phyloP scores from a whole-genome alignment of 805 yeast species.

The Cyberlindnera mrakii region DNA sequence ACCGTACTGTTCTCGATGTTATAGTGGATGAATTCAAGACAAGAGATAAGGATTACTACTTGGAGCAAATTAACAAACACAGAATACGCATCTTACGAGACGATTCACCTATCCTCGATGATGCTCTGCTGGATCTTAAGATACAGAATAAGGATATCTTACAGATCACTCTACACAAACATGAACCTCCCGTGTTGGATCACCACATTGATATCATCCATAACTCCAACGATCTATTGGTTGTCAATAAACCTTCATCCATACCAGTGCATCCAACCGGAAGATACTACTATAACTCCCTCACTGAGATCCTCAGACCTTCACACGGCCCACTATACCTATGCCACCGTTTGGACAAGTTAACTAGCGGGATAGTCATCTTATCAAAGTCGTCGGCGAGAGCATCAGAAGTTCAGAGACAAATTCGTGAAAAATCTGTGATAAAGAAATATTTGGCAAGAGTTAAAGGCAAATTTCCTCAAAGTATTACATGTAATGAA shows the following conservation, averaged over 20 bases:
- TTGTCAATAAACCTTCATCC: constrained; percentile 89
- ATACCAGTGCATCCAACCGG: constrained; percentile 97
- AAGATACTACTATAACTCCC: constrained; percentile 63
- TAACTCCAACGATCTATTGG: constrained; percentile 56
- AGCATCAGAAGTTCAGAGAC: constrained; percentile 53
- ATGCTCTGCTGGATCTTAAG: constrained; percentile 4
- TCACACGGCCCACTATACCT: constrained; percentile 43
- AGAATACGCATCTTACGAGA: constrained; percentile 8
- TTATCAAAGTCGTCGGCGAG: constrained; percentile 10
- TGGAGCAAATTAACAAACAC: constrained; percentile 6
- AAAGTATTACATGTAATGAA: constrained; percentile 47
- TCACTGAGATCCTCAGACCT: constrained; percentile 66
- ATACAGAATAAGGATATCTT: constrained; percentile 23
- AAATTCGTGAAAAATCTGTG: constrained; percentile 60
- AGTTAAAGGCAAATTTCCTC: constrained; percentile 81
- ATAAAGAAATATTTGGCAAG: constrained; percentile 78
- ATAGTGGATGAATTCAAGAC: constrained; percentile 18
- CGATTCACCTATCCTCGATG: not conserved
- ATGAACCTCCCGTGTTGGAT: constrained; percentile 56
- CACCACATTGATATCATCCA: constrained; percentile 27
- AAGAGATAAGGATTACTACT: constrained; percentile 8
- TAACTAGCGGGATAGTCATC: constrained; percentile 93
- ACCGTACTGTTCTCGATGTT: constrained; percentile 15
- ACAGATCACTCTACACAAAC: constrained; percentile 58
- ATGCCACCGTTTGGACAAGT: constrained; percentile 82